Conservation (phyloP, 2,329 filamentous ascomycete species). For the Sporothrix curviconia region DNA sequence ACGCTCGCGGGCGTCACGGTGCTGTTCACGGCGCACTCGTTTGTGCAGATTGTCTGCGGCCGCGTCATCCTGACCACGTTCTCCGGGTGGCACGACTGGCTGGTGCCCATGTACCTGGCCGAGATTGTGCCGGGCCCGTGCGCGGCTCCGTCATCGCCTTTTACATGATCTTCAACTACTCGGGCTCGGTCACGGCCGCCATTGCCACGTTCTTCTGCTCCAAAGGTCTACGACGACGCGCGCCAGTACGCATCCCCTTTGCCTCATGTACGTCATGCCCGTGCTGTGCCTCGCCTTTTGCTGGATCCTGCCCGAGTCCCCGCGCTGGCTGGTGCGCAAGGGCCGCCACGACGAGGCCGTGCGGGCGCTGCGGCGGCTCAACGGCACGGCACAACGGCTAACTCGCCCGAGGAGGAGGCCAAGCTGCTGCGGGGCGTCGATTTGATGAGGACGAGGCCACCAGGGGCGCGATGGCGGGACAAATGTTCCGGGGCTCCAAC, state of each 20-base stretch:
- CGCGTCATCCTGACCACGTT: slow-evolving; percentile 17
- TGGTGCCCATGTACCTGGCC: slow-evolving; percentile 19
- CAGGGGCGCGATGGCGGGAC: slow-evolving; percentile 13
- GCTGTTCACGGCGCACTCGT: slow-evolving; percentile 14
- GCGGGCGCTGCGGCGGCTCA: slow-evolving; percentile 8
- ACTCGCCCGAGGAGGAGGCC: slow-evolving; percentile 17
- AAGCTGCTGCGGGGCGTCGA: slow-evolving; percentile 10
- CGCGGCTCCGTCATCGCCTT: slow-evolving; percentile 15
- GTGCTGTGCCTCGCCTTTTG: slow-evolving; percentile 8
- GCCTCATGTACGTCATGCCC: slow-evolving; percentile 14
- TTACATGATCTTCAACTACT: slow-evolving; percentile 16
- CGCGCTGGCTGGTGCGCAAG: slow-evolving; percentile 18
- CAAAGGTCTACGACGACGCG: not conserved
- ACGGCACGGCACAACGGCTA: slow-evolving; percentile 14
- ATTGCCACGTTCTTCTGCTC: slow-evolving; percentile 9
- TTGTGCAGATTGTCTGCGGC: slow-evolving; percentile 15
- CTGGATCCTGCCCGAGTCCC: slow-evolving; percentile 18
- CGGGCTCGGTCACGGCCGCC: slow-evolving; percentile 10
- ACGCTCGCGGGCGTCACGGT: slow-evolving; percentile 12
- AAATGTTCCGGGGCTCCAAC: slow-evolving; percentile 15
- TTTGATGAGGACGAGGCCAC: slow-evolving; percentile 4
- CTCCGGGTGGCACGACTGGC: slow-evolving; percentile 19
- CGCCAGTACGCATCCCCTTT: slow-evolving; percentile 16
- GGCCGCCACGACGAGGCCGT: slow-evolving; percentile 12
- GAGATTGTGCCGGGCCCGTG: slow-evolving; percentile 19